These are phyloP conservation scores for Leptographium lundbergii DNA, from an alignment of 2,329 filamentous ascomycete genomes.

Conservation along the genomic window DNA sequence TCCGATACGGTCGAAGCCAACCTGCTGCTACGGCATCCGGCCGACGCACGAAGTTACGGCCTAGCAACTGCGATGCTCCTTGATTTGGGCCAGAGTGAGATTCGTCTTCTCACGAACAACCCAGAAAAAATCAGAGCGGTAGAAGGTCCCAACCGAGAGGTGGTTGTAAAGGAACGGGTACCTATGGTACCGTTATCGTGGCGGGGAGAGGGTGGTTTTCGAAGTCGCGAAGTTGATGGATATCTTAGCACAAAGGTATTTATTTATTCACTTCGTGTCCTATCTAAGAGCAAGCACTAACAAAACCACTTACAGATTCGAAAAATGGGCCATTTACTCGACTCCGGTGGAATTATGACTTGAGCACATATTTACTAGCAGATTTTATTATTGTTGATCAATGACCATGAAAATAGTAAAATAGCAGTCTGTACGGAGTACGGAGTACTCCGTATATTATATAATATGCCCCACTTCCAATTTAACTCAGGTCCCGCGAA, in stretches of 20 bases:
- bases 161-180: conserved; percentile 78
- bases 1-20: conserved; percentile 98
- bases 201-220: conserved; percentile 74
- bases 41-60: conserved; percentile 88
- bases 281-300: not conserved
- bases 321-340: conserved; percentile 75
- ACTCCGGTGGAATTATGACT: conserved; percentile 23
- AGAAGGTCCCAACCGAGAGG: conserved; percentile 79
- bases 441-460: too few relatives aligned
- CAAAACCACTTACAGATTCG: conserved; percentile 47
- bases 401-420: too few relatives aligned
- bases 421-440: too few relatives aligned
- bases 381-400: not conserved
- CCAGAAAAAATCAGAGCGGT: conserved; percentile 93
- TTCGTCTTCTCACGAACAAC: conserved; percentile 87
- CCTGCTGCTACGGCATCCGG: conserved; percentile 76
- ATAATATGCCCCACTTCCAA: not conserved
- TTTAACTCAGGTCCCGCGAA: not conserved
- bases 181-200: conserved; percentile 93
- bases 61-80: conserved; percentile 90
- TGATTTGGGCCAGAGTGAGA: conserved; percentile 68
- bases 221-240: conserved; percentile 78
- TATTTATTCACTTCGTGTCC: conserved; percentile 5
- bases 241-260: conserved; percentile 90
- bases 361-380: not conserved